These are phyloP conservation scores for Claviceps pazoutovae DNA, from an alignment of 2,329 filamentous ascomycete genomes.

Conservation along the genomic window DNA sequence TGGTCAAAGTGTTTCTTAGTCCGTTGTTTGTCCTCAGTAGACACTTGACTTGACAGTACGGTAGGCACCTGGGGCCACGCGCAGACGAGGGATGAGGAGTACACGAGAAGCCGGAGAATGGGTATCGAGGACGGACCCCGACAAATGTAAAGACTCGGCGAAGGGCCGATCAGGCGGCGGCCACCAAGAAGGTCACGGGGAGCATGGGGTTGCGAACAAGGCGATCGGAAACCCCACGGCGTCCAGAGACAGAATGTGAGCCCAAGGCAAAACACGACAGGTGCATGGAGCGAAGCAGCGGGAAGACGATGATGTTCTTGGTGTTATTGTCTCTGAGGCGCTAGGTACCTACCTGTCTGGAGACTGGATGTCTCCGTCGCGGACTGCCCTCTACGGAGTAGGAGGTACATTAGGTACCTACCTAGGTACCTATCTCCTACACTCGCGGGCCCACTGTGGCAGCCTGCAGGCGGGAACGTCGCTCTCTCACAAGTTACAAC, in stretches of 20 bases:
- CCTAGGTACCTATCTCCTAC: background rate
- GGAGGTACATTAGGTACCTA: too few species aligned
- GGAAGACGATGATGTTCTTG: constrained; percentile 1
- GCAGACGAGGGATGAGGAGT: background rate
- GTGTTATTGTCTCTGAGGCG: background rate
- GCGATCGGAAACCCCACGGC: background rate
- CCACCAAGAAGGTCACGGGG: background rate
- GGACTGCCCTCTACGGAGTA: too few species aligned
- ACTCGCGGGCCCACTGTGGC: background rate
- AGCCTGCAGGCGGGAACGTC: background rate
- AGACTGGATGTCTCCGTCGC: too few species aligned
- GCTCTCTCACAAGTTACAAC: background rate
- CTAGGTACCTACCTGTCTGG: background rate
- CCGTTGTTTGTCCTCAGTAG: background rate
- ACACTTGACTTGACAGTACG: too few species aligned
- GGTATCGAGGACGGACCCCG: background rate
- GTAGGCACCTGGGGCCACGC: background rate
- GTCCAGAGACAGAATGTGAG: background rate
- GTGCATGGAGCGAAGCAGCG: background rate
- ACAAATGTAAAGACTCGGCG: background rate
- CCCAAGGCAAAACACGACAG: background rate
- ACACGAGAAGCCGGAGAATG: background rate
- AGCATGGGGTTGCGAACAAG: background rate
- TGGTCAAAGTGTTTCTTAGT: background rate
- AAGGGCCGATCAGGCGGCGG: background rate